Conservation (phyloP, 163 green algal species). For the Volvox carteri region DNA sequence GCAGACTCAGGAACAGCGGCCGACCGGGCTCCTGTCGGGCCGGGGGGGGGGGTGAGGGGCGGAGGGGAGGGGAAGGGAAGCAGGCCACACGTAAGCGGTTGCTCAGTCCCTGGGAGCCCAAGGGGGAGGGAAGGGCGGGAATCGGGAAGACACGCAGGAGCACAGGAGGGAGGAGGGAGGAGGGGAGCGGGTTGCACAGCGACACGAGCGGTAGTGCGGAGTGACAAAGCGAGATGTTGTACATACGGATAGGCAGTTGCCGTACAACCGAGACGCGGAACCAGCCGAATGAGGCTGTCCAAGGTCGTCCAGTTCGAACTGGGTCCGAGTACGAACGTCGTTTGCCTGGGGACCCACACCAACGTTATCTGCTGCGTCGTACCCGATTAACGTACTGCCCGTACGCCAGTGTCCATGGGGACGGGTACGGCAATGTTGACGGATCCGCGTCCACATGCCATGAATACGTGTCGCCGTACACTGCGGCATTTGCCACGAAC, state of each 20-base stretch:
- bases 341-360: no score
- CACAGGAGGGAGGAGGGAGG: not conserved
- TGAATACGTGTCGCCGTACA: slow-evolving; percentile 81
- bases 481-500: slow-evolving; percentile 90
- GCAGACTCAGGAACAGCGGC: slow-evolving; percentile 88
- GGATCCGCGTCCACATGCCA: slow-evolving; percentile 95
- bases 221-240: no score
- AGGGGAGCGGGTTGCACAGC: no score
- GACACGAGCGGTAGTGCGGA: no score
- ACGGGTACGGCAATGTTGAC: slow-evolving; percentile 73
- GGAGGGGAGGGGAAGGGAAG: not conserved
- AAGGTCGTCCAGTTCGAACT: no score
- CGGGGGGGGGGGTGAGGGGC: not conserved
- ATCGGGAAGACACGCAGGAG: not conserved
- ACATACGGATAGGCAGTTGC: no score
- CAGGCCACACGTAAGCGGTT: not conserved
- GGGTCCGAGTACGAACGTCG: no score
- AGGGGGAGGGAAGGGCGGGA: no score
- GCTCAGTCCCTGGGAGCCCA: no score
- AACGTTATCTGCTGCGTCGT: no score
- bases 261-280: no score
- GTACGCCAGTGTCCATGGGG: slow-evolving; percentile 71
- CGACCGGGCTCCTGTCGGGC: slow-evolving; percentile 77
- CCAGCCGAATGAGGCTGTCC: no score
- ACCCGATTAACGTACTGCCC: slow-evolving; percentile 85